These are phyloP conservation scores for Knufia petricola DNA, from an alignment of 2,329 filamentous ascomycete genomes.

Conservation along the genomic window DNA sequence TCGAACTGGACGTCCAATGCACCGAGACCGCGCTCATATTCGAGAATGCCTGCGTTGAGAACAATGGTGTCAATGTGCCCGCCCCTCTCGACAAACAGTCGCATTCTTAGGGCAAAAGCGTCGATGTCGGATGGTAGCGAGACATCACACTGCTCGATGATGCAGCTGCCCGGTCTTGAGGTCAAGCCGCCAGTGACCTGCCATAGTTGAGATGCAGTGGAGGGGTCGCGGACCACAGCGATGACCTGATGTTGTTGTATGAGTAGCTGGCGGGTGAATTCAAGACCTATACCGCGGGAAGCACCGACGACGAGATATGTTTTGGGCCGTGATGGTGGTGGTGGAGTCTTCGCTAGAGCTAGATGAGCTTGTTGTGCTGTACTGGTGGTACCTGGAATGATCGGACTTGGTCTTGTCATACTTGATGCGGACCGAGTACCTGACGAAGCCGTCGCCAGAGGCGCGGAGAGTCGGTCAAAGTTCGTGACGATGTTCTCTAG, in stretches of 20 bases:
- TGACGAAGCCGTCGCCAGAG: too few species aligned
- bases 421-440: too few species aligned
- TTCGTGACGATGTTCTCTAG: conserved; percentile 2
- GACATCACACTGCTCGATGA: conserved; percentile 46
- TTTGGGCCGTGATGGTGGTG: background rate
- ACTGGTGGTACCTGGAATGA: background rate
- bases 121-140: conserved; percentile 43
- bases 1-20: conserved; percentile 29
- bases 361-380: conserved; percentile 14
- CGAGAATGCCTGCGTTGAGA: conserved; percentile 48
- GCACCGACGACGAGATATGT: conserved; percentile 29
- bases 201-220: conserved; percentile 37
- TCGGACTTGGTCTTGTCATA: too few species aligned
- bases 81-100: conserved; percentile 29
- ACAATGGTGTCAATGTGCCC: conserved; percentile 45
- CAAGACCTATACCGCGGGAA: conserved; percentile 35
- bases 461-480: background rate
- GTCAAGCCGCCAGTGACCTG: conserved; percentile 26
- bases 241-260: conserved; percentile 34
- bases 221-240: conserved; percentile 41
- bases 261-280: conserved; percentile 44
- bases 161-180: conserved; percentile 24
- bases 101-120: conserved; percentile 34
- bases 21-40: conserved; percentile 39
- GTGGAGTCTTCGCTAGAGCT: conserved; percentile 9